Evolutionary conservation across 805 yeast species (phyloP), one percentile per base, ranked within the genome.

Genomic region (Schwanniomyces vanrijiae): DNA sequence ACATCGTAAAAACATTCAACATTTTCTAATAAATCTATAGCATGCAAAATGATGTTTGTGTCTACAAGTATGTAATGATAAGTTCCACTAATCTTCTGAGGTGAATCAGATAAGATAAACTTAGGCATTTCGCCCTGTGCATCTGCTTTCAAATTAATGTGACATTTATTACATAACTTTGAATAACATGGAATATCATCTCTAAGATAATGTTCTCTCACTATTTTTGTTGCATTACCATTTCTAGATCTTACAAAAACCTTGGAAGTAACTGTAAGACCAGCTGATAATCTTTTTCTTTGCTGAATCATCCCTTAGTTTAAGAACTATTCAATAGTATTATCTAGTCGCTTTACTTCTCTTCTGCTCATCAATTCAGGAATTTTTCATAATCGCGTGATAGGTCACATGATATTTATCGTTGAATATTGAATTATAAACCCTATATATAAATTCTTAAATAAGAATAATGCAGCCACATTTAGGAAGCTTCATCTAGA

Each of bases 101-200:
- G 96, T 35, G 59, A 55, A 11, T 69, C 83, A 10, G 89, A 80
- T 37, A 92, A 73, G n/a, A 86, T 73, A 37, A 90, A 82, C 39
- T 69, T 74, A 1, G 86, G 84, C n/a, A 81, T 56, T 45, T 83
- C 76, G 31, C 92, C 94, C 16, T 76, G 73, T 13, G 92, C 83
- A 61, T 84, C 84, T 6, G 87, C 77, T 40, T 80, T 76, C 11
- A 80, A 69, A 25, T 76, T 71, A 21, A 68, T 68, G 10, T 71
- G 67, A 65, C 99, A 94, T 29, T 59, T 62, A 8, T 68, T 59
- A 66, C 99, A 94, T 1, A 80, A 71, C 52, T 71, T 75, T 2
- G 96, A 88, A 44, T 85, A 82, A 66, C 99, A 94, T 16, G 97
- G 96, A 43, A 94, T 90, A 66, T 94, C 99, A 45, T 81, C 82